A percentile compares a stretch with the other conserved stretches of the same genome.
These are phyloP conservation scores for Fusarium sp. DNA, from an alignment of 2,329 filamentous ascomycete genomes.

Conservation along the genomic window DNA sequence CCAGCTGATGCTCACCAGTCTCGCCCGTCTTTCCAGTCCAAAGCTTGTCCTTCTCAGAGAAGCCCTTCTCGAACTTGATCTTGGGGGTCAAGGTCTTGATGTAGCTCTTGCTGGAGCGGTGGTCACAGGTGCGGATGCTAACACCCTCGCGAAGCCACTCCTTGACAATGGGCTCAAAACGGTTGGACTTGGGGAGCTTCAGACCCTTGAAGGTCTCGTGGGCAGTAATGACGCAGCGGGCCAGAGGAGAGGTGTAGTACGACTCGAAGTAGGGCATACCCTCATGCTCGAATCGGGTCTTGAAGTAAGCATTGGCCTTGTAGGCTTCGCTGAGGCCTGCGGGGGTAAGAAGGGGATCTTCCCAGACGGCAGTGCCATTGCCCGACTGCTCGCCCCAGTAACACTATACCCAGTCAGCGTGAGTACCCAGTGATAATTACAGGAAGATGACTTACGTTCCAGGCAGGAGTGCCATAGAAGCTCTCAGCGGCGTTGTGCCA, in stretches of 20 bases:
- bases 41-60: conserved; percentile 65
- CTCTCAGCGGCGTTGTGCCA: conserved; percentile 72
- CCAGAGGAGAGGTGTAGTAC: conserved; percentile 75
- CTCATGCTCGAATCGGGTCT: conserved; percentile 60
- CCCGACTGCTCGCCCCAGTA: conserved; percentile 76
- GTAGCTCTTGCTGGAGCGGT: conserved; percentile 65
- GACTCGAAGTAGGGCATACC: conserved; percentile 71
- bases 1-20: conserved; percentile 61
- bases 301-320: conserved; percentile 71
- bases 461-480: conserved; percentile 75
- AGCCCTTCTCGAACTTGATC: conserved; percentile 70
- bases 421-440: rapidly evolving
- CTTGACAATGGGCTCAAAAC: conserved; percentile 71
- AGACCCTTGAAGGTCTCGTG: conserved; percentile 70
- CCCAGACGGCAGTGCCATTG: conserved; percentile 72
- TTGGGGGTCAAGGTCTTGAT: conserved; percentile 65
- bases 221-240: conserved; percentile 72
- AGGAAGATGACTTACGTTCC: conserved; percentile 65
- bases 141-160: conserved; percentile 75
- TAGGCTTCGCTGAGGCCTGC: conserved; percentile 68
- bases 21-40: conserved; percentile 58
- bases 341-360: conserved; percentile 71
- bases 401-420: conserved; percentile 53
- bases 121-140: conserved; percentile 76
- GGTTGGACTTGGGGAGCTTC: conserved; percentile 59